Evolutionary conservation across 352 stramenopile genomes (phyloP).

Genomic region (Phytophthora niederhauseri): DNA sequence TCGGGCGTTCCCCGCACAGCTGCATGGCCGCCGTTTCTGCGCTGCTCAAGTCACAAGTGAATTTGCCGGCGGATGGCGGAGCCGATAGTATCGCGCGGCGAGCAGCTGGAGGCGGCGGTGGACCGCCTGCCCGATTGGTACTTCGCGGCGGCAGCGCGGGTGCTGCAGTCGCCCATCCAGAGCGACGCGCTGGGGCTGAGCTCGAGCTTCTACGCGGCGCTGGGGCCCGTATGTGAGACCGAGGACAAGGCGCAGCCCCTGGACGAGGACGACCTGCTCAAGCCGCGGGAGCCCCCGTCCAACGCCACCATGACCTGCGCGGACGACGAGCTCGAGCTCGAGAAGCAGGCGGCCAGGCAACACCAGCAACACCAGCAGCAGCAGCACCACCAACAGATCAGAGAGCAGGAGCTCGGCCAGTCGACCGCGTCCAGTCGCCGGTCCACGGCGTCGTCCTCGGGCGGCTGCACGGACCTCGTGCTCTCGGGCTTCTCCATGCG

Average conservation of each 20-base stretch:
- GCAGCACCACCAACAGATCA: constrained; percentile 21
- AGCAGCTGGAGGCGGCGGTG: constrained; percentile 70
- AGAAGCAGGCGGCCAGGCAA: constrained; percentile 23
- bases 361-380: not conserved
- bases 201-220: constrained; percentile 24
- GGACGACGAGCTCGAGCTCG: constrained; percentile 43
- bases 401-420: constrained; percentile 27
- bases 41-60: constrained; percentile 26
- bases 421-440: constrained; percentile 44
- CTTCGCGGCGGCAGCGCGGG: constrained; percentile 46
- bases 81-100: constrained; percentile 49
- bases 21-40: constrained; percentile 19
- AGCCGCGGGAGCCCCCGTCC: constrained; percentile 24
- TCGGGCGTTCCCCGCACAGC: constrained; percentile 23
- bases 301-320: constrained; percentile 37
- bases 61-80: constrained; percentile 37
- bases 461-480: constrained; percentile 58
- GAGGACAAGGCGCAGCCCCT: constrained; percentile 42
- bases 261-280: constrained; percentile 36
- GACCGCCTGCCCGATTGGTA: constrained; percentile 73
- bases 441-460: constrained; percentile 48
- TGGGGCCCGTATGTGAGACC: constrained; percentile 39
- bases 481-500: constrained; percentile 76
- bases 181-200: constrained; percentile 1
- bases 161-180: constrained; percentile 28